Evolutionary conservation across 2,329 filamentous ascomycete species (phyloP).

Genomic region (Graphilbum sp.): DNA sequence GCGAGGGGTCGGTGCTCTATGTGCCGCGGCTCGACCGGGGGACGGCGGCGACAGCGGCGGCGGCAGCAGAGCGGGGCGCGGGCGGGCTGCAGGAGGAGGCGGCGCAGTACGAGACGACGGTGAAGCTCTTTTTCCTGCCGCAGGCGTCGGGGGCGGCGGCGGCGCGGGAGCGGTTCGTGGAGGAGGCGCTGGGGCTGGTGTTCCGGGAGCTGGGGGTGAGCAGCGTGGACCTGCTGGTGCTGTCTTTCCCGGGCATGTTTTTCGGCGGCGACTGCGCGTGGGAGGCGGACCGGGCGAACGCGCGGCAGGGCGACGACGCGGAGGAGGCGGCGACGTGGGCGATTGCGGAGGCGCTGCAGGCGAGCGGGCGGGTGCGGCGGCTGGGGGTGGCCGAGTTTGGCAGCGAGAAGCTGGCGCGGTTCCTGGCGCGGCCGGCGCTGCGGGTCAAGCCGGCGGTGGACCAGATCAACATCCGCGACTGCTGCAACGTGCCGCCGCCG

Average conservation of each 20-base stretch:
- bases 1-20: conserved; percentile 45
- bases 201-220: conserved; percentile 59
- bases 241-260: conserved; percentile 82
- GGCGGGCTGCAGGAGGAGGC: conserved; percentile 66
- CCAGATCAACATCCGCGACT: conserved; percentile 92
- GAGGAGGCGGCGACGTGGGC: conserved; percentile 55
- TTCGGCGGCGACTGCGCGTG: conserved; percentile 89
- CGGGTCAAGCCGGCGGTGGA: conserved; percentile 65
- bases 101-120: conserved; percentile 79
- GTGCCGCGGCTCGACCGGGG: conserved; percentile 65
- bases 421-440: conserved; percentile 38
- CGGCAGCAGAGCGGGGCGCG: conserved; percentile 12
- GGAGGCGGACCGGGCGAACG: conserved; percentile 47
- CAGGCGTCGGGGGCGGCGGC: conserved; percentile 43
- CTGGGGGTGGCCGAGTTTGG: conserved; percentile 88
- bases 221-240: conserved; percentile 73
- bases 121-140: conserved; percentile 87
- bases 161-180: conserved; percentile 51
- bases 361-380: conserved; percentile 52
- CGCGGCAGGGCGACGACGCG: conserved; percentile 45
- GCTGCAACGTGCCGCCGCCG: conserved; percentile 85
- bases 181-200: conserved; percentile 66
- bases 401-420: conserved; percentile 60
- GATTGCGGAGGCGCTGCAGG: conserved; percentile 53
- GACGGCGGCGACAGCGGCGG: conserved; percentile 3